Conservation (phyloP, 129 eudicot genomes). For the Flaveria ramosissima region DNA sequence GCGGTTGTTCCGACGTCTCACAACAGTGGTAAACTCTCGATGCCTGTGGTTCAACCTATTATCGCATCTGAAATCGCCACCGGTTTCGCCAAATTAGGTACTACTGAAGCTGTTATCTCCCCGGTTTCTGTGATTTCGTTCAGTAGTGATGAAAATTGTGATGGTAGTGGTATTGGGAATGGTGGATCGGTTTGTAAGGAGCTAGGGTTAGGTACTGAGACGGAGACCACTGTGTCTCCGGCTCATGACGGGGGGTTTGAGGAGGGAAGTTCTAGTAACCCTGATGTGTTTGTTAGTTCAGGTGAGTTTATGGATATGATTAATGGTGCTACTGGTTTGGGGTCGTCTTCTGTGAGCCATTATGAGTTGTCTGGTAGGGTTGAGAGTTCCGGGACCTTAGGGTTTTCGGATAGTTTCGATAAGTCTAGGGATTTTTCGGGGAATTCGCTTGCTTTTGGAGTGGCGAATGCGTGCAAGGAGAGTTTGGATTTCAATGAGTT, state of each 20-base stretch:
- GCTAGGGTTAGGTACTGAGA: conserved; percentile 49
- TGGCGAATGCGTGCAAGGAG: conserved; percentile 53
- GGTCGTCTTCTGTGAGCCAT: conserved; percentile 21
- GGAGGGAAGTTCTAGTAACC: conserved; percentile 39
- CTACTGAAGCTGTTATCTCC: conserved; percentile 51
- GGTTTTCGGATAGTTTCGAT: conserved; percentile 75
- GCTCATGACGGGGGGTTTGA: conserved; percentile 51
- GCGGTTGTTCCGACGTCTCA: conserved; percentile 52
- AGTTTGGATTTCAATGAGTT: conserved; percentile 56
- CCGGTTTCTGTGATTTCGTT: conserved; percentile 77
- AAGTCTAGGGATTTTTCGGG: conserved; percentile 73
- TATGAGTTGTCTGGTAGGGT: conserved; percentile 58
- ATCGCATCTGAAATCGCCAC: conserved; percentile 47
- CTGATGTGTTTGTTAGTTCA: conserved; percentile 46
- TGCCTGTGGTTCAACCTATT: conserved; percentile 89
- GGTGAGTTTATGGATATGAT: conserved; percentile 58
- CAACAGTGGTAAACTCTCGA: conserved; percentile 40
- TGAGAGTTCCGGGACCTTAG: conserved; percentile 77
- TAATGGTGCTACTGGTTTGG: conserved; percentile 34
- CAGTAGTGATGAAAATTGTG: conserved; percentile 32
- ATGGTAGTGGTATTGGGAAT: neutral
- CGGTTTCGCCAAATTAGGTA: conserved; percentile 56
- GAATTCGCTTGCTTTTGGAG: conserved; percentile 51
- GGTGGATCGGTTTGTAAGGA: conserved; percentile 50
- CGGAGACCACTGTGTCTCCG: conserved; percentile 64